A percentile compares a stretch with the other conserved stretches of the same genome.
Evolutionary conservation across 1,284 basidiomycete species (phyloP).

Genomic region (Hemileccinum hortonii): DNA sequence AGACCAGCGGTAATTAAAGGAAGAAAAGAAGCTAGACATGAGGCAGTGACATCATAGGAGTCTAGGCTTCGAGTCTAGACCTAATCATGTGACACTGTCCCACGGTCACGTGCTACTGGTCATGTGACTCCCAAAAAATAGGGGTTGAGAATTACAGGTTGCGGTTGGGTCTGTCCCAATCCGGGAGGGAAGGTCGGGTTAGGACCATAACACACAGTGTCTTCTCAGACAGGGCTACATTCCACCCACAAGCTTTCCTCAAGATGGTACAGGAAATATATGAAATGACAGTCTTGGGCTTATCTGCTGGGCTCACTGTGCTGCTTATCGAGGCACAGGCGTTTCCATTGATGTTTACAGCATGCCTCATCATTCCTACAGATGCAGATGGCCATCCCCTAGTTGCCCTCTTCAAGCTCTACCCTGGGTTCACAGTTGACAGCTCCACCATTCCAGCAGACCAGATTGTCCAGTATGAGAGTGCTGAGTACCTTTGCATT

Average conservation of each 20-base stretch:
- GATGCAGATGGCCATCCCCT: neutral
- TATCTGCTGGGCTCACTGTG: neutral
- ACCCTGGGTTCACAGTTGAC: neutral
- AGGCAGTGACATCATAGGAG: too few species aligned
- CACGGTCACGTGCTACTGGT: too few species aligned
- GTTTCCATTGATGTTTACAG: neutral
- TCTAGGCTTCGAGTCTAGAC: too few species aligned
- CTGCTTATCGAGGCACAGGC: neutral
- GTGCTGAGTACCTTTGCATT: neutral
- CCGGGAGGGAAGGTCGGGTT: too few species aligned
- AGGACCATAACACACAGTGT: slow-evolving; percentile 28
- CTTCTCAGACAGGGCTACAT: slow-evolving; percentile 25
- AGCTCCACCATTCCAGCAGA: neutral
- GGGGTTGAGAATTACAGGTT: too few species aligned
- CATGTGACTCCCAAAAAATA: too few species aligned
- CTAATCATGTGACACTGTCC: too few species aligned
- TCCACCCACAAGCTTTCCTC: slow-evolving; percentile 18
- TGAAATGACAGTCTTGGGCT: too few species aligned
- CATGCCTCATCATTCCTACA: neutral
- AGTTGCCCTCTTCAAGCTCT: neutral
- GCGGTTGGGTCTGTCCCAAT: too few species aligned
- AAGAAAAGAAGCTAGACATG: too few species aligned
- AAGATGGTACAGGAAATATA: neutral
- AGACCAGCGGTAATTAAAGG: too few species aligned
- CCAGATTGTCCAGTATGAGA: neutral